A percentile compares a stretch with the other conserved stretches of the same genome.
phyloP scores from a whole-genome alignment of 768 basidiomycete genomes.

The Boletales sp. region DNA sequence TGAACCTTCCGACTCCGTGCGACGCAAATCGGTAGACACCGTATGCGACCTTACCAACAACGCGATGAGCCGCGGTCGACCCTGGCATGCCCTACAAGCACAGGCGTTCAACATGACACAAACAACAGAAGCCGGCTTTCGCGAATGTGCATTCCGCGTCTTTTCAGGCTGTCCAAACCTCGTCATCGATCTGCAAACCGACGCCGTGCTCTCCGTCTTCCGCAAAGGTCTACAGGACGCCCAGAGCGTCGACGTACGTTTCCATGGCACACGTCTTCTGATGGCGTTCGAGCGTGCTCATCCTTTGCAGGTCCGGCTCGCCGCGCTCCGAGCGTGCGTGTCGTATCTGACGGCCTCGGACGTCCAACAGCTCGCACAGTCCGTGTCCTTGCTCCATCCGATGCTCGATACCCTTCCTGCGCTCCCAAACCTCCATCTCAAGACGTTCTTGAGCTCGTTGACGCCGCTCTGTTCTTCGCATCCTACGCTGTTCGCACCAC shows the following conservation, averaged over 20 bases:
- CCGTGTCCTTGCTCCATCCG: constrained; percentile 56
- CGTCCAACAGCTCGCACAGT: constrained; percentile 55
- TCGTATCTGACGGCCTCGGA: constrained; percentile 67
- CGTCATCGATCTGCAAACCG: constrained; percentile 71
- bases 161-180: constrained; percentile 74
- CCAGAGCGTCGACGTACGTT: constrained; percentile 59
- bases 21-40: constrained; percentile 71
- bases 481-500: constrained; percentile 70
- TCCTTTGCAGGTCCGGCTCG: constrained; percentile 57
- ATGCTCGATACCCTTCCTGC: constrained; percentile 73
- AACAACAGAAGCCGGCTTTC: constrained; percentile 29
- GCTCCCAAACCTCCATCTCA: constrained; percentile 51
- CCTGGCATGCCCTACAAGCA: constrained; percentile 79
- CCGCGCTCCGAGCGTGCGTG: constrained; percentile 66
- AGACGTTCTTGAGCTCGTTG: constrained; percentile 62
- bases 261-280: not conserved
- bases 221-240: constrained; percentile 65
- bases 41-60: constrained; percentile 73
- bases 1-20: constrained; percentile 55
- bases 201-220: constrained; percentile 63
- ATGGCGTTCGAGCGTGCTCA: not conserved
- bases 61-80: constrained; percentile 68
- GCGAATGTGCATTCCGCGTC: constrained; percentile 66
- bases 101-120: constrained; percentile 65
- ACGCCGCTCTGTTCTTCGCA: constrained; percentile 68